Base-by-base conservation (phyloP, 1,284 basidiomycete species). In the Cutaneotrichosporon sp. region DNA sequence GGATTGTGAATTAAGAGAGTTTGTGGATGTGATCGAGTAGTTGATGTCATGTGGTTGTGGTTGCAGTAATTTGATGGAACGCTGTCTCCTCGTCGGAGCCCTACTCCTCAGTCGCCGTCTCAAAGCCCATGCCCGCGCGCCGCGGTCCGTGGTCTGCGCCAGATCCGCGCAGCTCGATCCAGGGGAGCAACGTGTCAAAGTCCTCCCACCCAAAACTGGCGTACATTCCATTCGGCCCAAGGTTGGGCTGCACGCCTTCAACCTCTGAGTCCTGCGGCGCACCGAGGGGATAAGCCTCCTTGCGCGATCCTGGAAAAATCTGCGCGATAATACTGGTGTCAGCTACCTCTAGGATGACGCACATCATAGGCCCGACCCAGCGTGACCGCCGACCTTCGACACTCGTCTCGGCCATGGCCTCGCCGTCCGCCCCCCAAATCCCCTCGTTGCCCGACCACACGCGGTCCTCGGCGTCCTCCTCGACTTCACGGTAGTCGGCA, bases 281-380 rank as follows among this genome's bases (percentile, higher is more conserved):
- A 11, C 72, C 70, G 2, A 65, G 58, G 14, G 76, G 76, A 34
- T 65, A 65, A 0, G 73, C 65, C 8, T 58, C 46, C 6, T 55
- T 38, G 8, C 71, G 62, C 38, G 69, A 65, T 0, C 69, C 64
- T 0, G 77, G 73, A 50, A 75, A 72, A 2, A 80, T 59, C 56
- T 80, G 78, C 0, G 77, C 78, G 0, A 80, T 58, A 13, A 80
- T 52, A 11, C 76, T 78, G 63, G 1, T 11, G 58, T 69, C 53
- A 70, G 68, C 52, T 0, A 47, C 6, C 1, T 38, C 11, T 4
- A 4, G 31, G 9, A 36, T 21, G 5, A 32, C 76, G 61, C 55
- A 80, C 79, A 80, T 62, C 70, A 79, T 76, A 0, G 79, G 77
- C 18, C 79, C 79, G 22, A 79, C 77, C 79, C 79, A 80, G 50